Base-by-base conservation (phyloP, 306 rosid species). In the Fagus sylvatica region DNA sequence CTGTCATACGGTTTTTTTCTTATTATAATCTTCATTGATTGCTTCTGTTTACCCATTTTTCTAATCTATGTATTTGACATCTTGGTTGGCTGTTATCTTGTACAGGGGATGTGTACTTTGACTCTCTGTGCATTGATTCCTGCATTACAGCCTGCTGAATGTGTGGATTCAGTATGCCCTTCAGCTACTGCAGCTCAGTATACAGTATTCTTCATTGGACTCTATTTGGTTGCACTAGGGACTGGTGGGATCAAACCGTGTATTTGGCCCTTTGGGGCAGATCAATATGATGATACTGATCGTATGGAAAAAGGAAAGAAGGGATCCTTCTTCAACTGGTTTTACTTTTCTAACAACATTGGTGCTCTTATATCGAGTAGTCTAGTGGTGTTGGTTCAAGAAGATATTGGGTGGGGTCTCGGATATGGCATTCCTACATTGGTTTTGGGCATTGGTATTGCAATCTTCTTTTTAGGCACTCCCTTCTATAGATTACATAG, bases 161-260 rank as follows among this genome's bases (percentile, higher is more conserved):
- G 98, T 69, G 40, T 83, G 28, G 98, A 89, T 75, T 46, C 91
- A 1, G 36, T 68, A 37, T 94, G 98, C 78, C 98, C 96, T 48
- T 49, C 93, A 17, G 96, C 98, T 85, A 89, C 89, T 84, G 86
- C 95, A 67, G 81, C 93, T 71, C 98, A 94, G 80, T 92, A 94
- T 78, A 88, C 88, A 39, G 91, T 94, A 66, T 94, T 94, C 83
- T 94, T 92, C 91, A 56, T 90, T 59, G 98, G 97, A 73, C 97
- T 94, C 74, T 94, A 94, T 81, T 72, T 94, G 84, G 92, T 94
- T 80, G 98, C 98, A 8, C 95, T 94, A 39, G 98, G 98, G 66
- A 94, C 96, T 32, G 98, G 96, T 80, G 98, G 97, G n/a, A 92
- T 94, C 75, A 94, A 94, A 84, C 97, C 98, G 37, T 94, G 97